Evolutionary conservation across 192 early-diverging fungal genomes (phyloP), one percentile per base, ranked within the genome.

Genomic region (Coemansia sp.): DNA sequence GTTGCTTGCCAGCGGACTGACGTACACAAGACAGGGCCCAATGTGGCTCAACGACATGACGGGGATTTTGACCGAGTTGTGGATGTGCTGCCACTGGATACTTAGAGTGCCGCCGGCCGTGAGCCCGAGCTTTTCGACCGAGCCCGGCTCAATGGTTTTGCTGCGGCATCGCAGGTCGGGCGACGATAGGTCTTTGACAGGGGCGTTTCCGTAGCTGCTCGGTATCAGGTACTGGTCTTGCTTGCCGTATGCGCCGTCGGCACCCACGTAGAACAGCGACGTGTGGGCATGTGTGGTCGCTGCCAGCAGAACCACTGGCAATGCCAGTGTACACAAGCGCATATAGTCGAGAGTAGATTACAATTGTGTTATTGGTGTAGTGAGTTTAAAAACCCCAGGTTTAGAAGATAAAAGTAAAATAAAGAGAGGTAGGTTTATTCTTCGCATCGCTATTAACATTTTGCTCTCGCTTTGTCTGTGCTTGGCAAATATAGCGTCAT

Each of bases 21-120:
- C 64, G 20, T 63, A 75, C 11, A 53, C 64, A 1, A 64, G 31
- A 9, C 59, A 55, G 3, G 64, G 58, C 0, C 70, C 70, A 10
- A 42, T 48, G 22, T 73, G 63, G 3, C 55, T 58, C 5, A 35
- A 25, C 4, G 52, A 34, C 5, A 58, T 58, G 4, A 55, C 31
- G 22, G 30, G 15, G 11, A 3, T 8, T 3, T 26, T 27, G 3
- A 9, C 30, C 12, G n/a, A n/a, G 47, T 20, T 19, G 5, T 41
- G 32, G 29, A 11, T 36, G 31, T 42, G 50, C 26, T 50, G 15
- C 36, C 46, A 62, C 30, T 43, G 22, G 0, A 62, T 10, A 1
- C 45, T 31, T 0, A 62, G 31, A 12, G 3, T 17, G 29, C 43
- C 47, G 5, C 60, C 60, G 0, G 60, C 60, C 4, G 20, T 15